Evolutionary conservation across 1,139 yeast genomes (phyloP).

Genomic region (Pichia sp.): DNA sequence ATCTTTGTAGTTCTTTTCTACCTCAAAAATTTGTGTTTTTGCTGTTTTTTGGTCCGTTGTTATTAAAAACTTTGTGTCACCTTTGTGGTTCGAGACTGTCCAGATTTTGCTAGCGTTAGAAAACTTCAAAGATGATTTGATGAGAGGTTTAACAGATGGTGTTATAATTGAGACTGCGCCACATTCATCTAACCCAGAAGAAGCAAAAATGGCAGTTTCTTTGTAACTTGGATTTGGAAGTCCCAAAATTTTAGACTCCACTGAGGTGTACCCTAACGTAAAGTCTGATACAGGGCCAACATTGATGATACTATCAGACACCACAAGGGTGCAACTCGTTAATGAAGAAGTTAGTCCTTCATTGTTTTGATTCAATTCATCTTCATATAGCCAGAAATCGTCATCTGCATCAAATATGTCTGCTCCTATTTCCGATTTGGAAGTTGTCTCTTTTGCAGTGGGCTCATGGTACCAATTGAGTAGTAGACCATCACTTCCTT

Average conservation of each 20-base stretch:
- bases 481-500: constrained; percentile 41
- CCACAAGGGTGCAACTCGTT: constrained; percentile 35
- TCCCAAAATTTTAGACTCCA: constrained; percentile 54
- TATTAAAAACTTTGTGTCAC: constrained; percentile 52
- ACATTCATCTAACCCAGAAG: constrained; percentile 59
- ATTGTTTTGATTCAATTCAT: constrained; percentile 19
- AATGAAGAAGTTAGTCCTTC: constrained; percentile 24
- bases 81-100: constrained; percentile 48
- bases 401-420: constrained; percentile 33
- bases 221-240: constrained; percentile 62
- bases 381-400: constrained; percentile 34
- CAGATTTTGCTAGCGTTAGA: constrained; percentile 73
- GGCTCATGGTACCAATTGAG: constrained; percentile 34
- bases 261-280: constrained; percentile 59
- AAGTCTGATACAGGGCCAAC: constrained; percentile 75
- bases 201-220: constrained; percentile 64
- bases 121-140: constrained; percentile 69
- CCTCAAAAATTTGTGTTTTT: constrained; percentile 70
- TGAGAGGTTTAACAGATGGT: constrained; percentile 60
- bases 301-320: constrained; percentile 55
- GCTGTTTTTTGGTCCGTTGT: constrained; percentile 65
- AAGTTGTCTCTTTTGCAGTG: constrained; percentile 9
- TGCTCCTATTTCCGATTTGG: constrained; percentile 24
- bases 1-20: constrained; percentile 62
- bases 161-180: constrained; percentile 55